Percentiles rank a stretch among this genome's conserved stretches.
Conservation (phyloP, 1,139 yeast species). For the Suhomyces terraborum region DNA sequence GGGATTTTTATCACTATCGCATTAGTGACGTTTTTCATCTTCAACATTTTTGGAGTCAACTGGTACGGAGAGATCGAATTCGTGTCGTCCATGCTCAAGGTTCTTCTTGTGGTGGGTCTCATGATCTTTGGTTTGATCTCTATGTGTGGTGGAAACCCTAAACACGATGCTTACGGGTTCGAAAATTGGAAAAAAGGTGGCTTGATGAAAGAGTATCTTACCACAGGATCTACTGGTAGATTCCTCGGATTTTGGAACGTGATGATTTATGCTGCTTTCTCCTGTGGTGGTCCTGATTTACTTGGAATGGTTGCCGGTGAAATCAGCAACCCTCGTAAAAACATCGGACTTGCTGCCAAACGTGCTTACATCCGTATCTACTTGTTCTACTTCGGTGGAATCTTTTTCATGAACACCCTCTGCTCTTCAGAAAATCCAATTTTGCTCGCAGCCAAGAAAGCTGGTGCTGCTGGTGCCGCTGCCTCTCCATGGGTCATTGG, state of each 20-base stretch:
- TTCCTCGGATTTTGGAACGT: slow-evolving; percentile 41
- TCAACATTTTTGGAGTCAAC: slow-evolving; percentile 40
- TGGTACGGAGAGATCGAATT: slow-evolving; percentile 47
- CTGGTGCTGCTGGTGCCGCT: slow-evolving; percentile 35
- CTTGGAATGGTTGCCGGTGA: slow-evolving; percentile 40
- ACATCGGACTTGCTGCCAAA: slow-evolving; percentile 37
- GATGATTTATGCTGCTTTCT: slow-evolving; percentile 40
- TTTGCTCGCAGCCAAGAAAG: slow-evolving; percentile 27
- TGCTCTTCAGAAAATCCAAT: slow-evolving; percentile 37
- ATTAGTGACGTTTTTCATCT: slow-evolving; percentile 29
- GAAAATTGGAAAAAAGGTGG: slow-evolving; percentile 39
- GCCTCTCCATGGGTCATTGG: slow-evolving; percentile 47
- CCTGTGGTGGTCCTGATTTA: slow-evolving; percentile 48
- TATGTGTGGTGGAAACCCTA: slow-evolving; percentile 17
- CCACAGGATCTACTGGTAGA: slow-evolving; percentile 36
- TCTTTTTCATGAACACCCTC: slow-evolving; percentile 38
- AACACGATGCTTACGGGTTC: slow-evolving; percentile 41
- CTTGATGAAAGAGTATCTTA: slow-evolving; percentile 34
- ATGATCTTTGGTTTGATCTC: slow-evolving; percentile 40
- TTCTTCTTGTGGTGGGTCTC: slow-evolving; percentile 40
- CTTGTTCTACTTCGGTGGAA: slow-evolving; percentile 41
- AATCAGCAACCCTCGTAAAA: slow-evolving; percentile 34
- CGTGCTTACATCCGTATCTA: slow-evolving; percentile 38
- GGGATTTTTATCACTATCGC: slow-evolving; percentile 40
- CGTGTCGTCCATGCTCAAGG: slow-evolving; percentile 39